A percentile compares a stretch with the other conserved stretches of the same genome.
These are phyloP conservation scores for Heliophila coronopifolia DNA, from an alignment of 441 rosid genomes.

Conservation along the genomic window DNA sequence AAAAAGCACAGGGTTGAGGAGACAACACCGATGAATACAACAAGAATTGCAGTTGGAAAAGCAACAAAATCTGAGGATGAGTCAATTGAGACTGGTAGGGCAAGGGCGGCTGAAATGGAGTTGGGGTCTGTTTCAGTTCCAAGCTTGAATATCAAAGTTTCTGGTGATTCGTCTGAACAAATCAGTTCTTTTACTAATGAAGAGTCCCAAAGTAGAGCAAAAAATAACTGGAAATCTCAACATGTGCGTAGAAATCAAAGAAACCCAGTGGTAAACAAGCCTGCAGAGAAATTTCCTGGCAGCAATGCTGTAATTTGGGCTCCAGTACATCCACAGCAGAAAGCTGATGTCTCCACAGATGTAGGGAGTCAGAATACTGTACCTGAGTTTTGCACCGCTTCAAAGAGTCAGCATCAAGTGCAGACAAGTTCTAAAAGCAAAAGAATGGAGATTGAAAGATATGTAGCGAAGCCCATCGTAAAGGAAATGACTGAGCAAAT, in stretches of 20 bases:
- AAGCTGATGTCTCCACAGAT: constrained; percentile 45
- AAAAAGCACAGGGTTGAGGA: constrained; percentile 62
- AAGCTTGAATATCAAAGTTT: constrained; percentile 37
- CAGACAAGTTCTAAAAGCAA: constrained; percentile 60
- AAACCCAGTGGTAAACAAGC: constrained; percentile 45
- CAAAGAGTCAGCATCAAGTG: constrained; percentile 47
- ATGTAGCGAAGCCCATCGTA: constrained; percentile 80
- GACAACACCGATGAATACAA: constrained; percentile 32
- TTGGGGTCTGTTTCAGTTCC: constrained; percentile 36
- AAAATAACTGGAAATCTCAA: constrained; percentile 62
- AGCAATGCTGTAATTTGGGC: constrained; percentile 81
- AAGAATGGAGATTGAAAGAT: constrained; percentile 92
- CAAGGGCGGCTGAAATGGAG: constrained; percentile 33
- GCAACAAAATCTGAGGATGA: constrained; percentile 26
- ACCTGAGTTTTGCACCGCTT: constrained; percentile 36
- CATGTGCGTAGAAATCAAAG: constrained; percentile 53
- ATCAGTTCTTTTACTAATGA: constrained; percentile 42
- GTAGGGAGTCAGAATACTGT: constrained; percentile 37
- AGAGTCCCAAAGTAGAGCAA: constrained; percentile 45
- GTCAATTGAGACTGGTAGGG: constrained; percentile 25
- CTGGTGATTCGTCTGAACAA: constrained; percentile 44
- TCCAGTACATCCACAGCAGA: constrained; percentile 63
- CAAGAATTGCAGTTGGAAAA: constrained; percentile 34
- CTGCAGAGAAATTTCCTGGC: constrained; percentile 44
- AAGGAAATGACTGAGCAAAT: constrained; percentile 83